These are phyloP conservation scores for Corchorus capsularis DNA, from an alignment of 345 rosid genomes.

Conservation along the genomic window DNA sequence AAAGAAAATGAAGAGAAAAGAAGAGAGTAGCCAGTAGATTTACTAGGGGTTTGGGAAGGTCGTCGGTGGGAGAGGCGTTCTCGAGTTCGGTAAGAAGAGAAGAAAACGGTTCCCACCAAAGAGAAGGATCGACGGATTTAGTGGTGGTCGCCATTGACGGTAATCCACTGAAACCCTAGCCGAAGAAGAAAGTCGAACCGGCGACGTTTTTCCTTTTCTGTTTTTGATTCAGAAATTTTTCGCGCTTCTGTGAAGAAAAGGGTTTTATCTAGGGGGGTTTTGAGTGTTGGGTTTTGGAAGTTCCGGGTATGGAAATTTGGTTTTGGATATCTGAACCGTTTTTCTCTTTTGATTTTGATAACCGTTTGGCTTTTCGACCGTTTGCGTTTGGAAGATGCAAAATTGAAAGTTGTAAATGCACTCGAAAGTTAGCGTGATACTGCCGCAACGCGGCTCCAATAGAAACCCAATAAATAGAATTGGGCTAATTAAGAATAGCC, in stretches of 20 bases:
- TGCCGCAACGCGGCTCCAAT: no score
- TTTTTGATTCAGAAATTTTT: not conserved
- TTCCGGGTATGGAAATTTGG: no score
- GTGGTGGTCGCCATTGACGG: slow-evolving; percentile 48
- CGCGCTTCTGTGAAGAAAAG: not conserved
- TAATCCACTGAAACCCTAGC: slow-evolving; percentile 48
- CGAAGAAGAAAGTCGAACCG: not conserved
- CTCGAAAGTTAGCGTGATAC: no score
- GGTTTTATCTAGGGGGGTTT: not conserved
- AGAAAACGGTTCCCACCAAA: slow-evolving; percentile 86
- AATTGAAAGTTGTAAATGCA: no score
- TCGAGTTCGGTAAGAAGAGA: slow-evolving; percentile 70
- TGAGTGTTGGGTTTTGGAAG: not conserved
- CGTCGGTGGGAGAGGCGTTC: slow-evolving; percentile 53
- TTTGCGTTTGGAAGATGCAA: not conserved
- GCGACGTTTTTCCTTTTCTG: not conserved
- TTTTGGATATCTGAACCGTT: no score
- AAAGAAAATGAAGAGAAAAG: not conserved
- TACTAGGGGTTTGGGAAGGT: slow-evolving; percentile 60
- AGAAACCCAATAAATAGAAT: not conserved
- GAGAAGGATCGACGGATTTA: slow-evolving; percentile 60
- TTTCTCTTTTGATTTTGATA: no score
- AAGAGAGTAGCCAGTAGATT: slow-evolving; percentile 1
- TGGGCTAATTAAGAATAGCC: not conserved
- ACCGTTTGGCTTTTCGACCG: not conserved